Evolutionary conservation across 2,329 filamentous ascomycete species (phyloP).

Genomic region (Xylariaceae sp.): DNA sequence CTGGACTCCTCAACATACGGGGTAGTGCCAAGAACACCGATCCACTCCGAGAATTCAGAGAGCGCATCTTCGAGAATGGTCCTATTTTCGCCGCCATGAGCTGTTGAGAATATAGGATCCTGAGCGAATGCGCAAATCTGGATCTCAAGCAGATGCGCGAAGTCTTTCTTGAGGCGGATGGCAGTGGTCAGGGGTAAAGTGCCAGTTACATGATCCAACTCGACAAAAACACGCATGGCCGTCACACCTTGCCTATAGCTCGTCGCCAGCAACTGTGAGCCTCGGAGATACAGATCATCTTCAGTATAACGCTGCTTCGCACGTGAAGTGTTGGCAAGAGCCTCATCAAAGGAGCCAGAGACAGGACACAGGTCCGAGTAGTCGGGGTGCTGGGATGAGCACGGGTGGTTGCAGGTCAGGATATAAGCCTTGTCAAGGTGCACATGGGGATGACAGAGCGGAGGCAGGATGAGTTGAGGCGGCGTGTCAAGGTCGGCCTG

Average conservation of each 20-base stretch:
- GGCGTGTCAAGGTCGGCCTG: constrained; percentile 12
- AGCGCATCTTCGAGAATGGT: constrained; percentile 38
- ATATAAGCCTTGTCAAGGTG: constrained; percentile 65
- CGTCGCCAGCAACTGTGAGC: constrained; percentile 59
- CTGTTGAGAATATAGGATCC: constrained; percentile 57
- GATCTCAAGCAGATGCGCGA: constrained; percentile 48
- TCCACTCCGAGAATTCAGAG: constrained; percentile 29
- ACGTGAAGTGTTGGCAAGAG: constrained; percentile 44
- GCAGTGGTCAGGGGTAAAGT: constrained; percentile 44
- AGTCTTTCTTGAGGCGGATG: constrained; percentile 50
- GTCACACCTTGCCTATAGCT: constrained; percentile 62
- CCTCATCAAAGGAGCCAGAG: constrained; percentile 60
- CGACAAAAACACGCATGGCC: constrained; percentile 64
- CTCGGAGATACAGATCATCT: constrained; percentile 59
- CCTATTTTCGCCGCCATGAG: constrained; percentile 46
- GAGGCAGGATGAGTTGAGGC: constrained; percentile 32
- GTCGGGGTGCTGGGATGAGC: constrained; percentile 39
- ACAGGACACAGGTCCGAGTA: constrained; percentile 56
- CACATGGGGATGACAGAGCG: constrained; percentile 66
- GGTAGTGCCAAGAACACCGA: constrained; percentile 61
- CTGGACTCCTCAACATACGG: constrained; percentile 61
- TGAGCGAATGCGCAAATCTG: constrained; percentile 70
- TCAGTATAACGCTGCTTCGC: constrained; percentile 60
- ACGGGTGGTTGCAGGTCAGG: constrained; percentile 37
- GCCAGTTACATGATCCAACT: constrained; percentile 59